phyloP scores from a whole-genome alignment of 1,284 basidiomycete species.

The Chiua sp. region DNA sequence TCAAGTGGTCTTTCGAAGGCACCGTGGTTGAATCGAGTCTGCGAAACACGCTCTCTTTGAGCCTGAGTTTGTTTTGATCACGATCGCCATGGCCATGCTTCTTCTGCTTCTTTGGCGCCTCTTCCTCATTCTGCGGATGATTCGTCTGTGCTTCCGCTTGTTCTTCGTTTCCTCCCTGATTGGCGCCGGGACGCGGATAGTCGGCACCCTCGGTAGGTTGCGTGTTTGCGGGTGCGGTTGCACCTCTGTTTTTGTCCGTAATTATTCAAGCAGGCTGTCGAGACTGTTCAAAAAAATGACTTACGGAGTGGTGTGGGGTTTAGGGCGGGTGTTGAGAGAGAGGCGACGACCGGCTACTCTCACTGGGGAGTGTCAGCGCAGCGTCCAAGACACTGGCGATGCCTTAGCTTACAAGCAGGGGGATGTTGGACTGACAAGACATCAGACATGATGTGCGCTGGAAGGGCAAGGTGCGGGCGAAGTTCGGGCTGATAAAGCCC shows the following conservation, averaged over 20 bases:
- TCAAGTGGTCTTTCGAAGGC: conserved; percentile 53
- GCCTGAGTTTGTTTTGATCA: conserved; percentile 56
- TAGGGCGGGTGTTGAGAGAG: conserved; percentile 51
- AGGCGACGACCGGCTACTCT: conserved; percentile 70
- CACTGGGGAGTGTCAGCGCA: conserved; percentile 42
- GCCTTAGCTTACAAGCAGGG: conserved; percentile 25
- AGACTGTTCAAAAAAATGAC: conserved; percentile 10
- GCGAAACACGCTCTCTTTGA: conserved; percentile 50
- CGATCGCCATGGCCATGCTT: conserved; percentile 48
- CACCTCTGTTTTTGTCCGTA: conserved; percentile 25
- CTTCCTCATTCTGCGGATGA: conserved; percentile 57
- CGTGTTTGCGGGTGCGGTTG: conserved; percentile 31
- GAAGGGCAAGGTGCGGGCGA: background rate
- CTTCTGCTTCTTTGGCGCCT: conserved; percentile 56
- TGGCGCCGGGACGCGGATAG: conserved; percentile 65
- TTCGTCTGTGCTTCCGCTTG: conserved; percentile 33
- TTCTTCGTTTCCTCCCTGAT: conserved; percentile 48
- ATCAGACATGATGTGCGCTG: conserved; percentile 30
- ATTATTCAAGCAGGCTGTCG: background rate
- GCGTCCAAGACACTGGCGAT: conserved; percentile 4
- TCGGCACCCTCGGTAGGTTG: conserved; percentile 47
- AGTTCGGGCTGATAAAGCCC: too few species aligned
- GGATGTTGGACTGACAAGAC: conserved; percentile 23
- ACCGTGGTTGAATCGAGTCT: conserved; percentile 56
- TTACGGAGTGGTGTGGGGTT: conserved; percentile 44